Base-by-base conservation (phyloP, 2,329 filamentous ascomycete species). In the Claviceps humidiphila region DNA sequence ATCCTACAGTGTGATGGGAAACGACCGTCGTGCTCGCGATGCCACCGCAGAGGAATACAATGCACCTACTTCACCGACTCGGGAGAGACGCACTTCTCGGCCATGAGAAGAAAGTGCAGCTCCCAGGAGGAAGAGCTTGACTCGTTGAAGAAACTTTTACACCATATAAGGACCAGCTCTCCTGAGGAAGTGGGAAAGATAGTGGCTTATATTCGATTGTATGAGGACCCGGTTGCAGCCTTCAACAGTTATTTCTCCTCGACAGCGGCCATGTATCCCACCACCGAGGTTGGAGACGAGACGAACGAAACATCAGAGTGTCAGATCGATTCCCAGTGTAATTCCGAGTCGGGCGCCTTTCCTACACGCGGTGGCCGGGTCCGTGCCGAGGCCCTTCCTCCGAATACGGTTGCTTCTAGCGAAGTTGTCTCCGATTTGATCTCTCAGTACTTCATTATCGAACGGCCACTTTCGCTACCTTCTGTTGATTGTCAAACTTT, bases 21-120 rank as follows among this genome's bases (percentile, higher is more conserved):
- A 51, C 42, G 50, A 17, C 50, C 50, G 8, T 40, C 43, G 22
- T 51, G 50, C 44, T 51, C 50, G 30, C 50, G 47, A n/a, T 51
- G 50, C 37, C 20, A 17, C 22, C 50, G 44, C 14, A 43, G 42
- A 22, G 16, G 20, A 30, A 34, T n/a, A 24, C 14, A 47, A 39
- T 51, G 50, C 37, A 41, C 9, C 16, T 51, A 51, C 22, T 30
- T 47, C 30, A 51, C 50, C 34, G 37, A 51, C 37, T 44, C 43
- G 13, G 50, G 50, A 37, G 50, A 51, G 37, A 51, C 42, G 14
- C 50, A 44, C 24, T 51, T 39, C 37, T 51, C 50, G 22, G 50
- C 50, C 16, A 24, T 51, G 37, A 51, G 44, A 30, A 46, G 50
- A 26, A 51, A n/a, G n/a, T 51, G 22, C 37, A 51, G 22, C 44